These are phyloP conservation scores for Pleurotus giganteus DNA, from an alignment of 768 basidiomycete species.

Conservation along the genomic window DNA sequence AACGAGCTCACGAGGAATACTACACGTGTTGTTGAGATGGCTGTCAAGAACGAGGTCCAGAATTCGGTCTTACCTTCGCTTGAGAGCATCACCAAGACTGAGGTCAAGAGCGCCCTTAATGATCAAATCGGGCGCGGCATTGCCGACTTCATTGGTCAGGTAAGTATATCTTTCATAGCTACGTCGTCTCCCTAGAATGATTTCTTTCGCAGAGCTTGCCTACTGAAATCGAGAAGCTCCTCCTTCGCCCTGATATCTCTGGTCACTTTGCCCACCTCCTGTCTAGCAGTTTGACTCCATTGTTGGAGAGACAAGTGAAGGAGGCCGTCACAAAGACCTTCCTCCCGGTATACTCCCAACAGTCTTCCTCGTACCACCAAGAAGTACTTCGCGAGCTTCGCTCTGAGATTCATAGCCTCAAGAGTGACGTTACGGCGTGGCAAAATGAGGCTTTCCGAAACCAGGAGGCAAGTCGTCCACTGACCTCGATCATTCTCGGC, in stretches of 20 bases:
- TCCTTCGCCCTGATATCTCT: constrained; percentile 74
- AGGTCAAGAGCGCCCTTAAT: constrained; percentile 76
- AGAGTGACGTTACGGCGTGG: constrained; percentile 79
- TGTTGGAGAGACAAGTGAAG: constrained; percentile 81
- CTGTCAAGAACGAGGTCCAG: constrained; percentile 83
- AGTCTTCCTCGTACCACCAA: constrained; percentile 76
- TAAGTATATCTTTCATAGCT: constrained; percentile 30
- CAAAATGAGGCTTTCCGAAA: constrained; percentile 74
- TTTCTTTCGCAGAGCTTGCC: constrained; percentile 57
- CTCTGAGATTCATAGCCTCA: constrained; percentile 70
- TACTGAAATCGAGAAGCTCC: constrained; percentile 72
- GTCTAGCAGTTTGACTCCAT: constrained; percentile 66
- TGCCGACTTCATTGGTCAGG: constrained; percentile 71
- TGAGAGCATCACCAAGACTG: constrained; percentile 77
- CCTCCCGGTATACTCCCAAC: constrained; percentile 73
- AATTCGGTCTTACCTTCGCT: constrained; percentile 80
- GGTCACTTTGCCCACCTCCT: constrained; percentile 75
- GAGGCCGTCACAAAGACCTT: constrained; percentile 72
- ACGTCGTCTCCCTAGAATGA: background rate
- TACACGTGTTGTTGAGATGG: constrained; percentile 85
- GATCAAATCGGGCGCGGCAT: constrained; percentile 76
- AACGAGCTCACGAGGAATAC: constrained; percentile 86
- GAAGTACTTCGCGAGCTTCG: constrained; percentile 75
- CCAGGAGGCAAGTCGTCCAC: constrained; percentile 61
- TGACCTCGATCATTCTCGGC: constrained; percentile 1